Evolutionary conservation across 2,329 filamentous ascomycete genomes (phyloP).

Genomic region (Neurospora sp.): DNA sequence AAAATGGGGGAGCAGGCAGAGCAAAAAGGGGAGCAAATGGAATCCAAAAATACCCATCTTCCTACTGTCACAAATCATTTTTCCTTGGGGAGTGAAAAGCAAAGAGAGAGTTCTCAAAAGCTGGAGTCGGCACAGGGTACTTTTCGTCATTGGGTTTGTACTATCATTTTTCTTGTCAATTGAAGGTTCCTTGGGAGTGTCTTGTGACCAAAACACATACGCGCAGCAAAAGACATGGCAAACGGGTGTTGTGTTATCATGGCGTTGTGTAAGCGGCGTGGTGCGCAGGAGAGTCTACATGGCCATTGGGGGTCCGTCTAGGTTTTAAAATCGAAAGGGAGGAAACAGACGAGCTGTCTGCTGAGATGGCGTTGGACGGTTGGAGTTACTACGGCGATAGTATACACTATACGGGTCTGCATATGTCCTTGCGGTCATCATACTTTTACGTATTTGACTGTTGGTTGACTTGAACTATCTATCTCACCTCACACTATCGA

Average conservation of each 20-base stretch:
- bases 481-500: background rate
- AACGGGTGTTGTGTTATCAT: background rate
- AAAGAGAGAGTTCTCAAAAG: background rate
- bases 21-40: background rate
- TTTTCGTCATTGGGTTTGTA: background rate
- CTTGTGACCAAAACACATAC: background rate
- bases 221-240: background rate
- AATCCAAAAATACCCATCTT: background rate
- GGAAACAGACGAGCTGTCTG: background rate
- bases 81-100: background rate
- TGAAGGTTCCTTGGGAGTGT: background rate
- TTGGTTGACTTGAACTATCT: background rate
- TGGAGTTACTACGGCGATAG: background rate
- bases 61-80: background rate
- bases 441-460: background rate
- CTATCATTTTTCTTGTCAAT: background rate
- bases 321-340: too few species aligned
- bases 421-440: background rate
- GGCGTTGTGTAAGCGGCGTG: background rate
- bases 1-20: background rate
- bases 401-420: background rate
- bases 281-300: background rate
- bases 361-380: background rate
- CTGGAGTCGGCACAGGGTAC: background rate
- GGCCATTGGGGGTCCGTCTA: background rate